Evolutionary conservation across 768 basidiomycete genomes (phyloP).

Genomic region (Boletus vinaceobasis): DNA sequence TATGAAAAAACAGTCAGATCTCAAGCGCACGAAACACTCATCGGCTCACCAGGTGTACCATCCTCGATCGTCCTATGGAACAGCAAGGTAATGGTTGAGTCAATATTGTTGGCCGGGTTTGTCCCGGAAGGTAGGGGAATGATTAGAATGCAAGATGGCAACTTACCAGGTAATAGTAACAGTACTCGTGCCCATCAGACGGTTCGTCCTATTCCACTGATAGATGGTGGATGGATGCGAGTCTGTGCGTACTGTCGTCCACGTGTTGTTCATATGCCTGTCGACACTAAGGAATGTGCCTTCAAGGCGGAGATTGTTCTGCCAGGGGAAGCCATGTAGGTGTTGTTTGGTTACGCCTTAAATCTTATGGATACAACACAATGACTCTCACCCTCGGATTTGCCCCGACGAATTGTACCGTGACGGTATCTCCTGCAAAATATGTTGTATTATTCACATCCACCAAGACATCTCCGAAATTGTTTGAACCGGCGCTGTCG

Average conservation of each 20-base stretch:
- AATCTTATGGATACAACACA: background rate
- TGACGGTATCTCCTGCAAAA: slow-evolving; percentile 54
- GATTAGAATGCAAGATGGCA: background rate
- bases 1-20: slow-evolving; percentile 17
- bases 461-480: slow-evolving; percentile 58
- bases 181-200: slow-evolving; percentile 57
- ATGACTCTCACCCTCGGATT: slow-evolving; percentile 61
- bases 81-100: background rate
- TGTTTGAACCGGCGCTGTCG: slow-evolving; percentile 52
- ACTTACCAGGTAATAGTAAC: slow-evolving; percentile 64
- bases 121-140: background rate
- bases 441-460: slow-evolving; percentile 55
- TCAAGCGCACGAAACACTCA: background rate
- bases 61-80: slow-evolving; percentile 56
- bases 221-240: slow-evolving; percentile 76
- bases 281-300: slow-evolving; percentile 71
- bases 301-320: slow-evolving; percentile 79
- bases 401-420: slow-evolving; percentile 67
- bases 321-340: background rate
- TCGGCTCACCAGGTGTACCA: slow-evolving; percentile 38
- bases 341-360: background rate
- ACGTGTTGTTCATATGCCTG: slow-evolving; percentile 43
- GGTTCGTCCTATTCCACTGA: slow-evolving; percentile 58
- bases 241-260: slow-evolving; percentile 63
- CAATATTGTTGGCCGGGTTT: slow-evolving; percentile 7